Conservation (phyloP, 495 filamentous ascomycete genomes). For the Podospora didyma region DNA sequence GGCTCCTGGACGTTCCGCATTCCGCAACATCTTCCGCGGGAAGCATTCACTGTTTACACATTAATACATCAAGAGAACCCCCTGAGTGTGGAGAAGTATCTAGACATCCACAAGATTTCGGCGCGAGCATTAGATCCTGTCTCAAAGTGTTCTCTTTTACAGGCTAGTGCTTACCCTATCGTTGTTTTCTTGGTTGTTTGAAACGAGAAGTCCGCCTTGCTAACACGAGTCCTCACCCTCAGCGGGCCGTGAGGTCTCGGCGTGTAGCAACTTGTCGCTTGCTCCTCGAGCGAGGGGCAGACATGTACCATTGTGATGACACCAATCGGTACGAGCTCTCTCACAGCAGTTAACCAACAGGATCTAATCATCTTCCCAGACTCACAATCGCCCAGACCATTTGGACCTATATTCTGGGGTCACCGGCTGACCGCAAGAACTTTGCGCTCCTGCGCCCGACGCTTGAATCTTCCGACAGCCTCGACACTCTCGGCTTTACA, state of each 20-base stretch:
- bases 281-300: neutral
- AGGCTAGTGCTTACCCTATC: neutral
- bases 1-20: neutral
- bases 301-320: neutral
- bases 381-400: neutral
- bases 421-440: neutral
- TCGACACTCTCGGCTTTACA: neutral
- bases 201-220: neutral
- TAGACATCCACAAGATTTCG: neutral
- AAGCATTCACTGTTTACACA: neutral
- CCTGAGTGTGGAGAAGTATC: neutral
- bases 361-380: neutral
- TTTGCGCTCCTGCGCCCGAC: neutral
- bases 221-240: neutral
- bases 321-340: neutral
- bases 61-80: neutral
- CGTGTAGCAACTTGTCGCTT: neutral
- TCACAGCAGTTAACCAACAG: neutral
- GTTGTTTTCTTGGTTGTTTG: neutral
- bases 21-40: neutral
- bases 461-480: neutral
- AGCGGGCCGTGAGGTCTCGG: neutral
- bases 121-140: neutral
- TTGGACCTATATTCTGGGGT: neutral
- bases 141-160: neutral